phyloP scores from a whole-genome alignment of 2,329 filamentous ascomycete genomes.

The Colletotrichum sp. region DNA sequence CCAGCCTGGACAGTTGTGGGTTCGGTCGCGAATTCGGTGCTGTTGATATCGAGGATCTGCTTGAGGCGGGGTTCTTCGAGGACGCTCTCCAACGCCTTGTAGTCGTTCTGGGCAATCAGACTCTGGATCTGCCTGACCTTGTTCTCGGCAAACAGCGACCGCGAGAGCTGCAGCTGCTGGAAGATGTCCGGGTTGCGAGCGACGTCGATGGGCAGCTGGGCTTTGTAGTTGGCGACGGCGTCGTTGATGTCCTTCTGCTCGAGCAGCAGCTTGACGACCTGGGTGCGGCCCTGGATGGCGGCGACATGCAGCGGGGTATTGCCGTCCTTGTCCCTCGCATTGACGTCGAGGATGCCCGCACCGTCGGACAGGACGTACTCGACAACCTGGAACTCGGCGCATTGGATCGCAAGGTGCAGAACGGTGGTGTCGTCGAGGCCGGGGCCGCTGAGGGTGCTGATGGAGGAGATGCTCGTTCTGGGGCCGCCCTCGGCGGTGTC shows the following conservation, averaged over 20 bases:
- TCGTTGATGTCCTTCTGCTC: slow-evolving; percentile 88
- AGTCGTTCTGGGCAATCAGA: slow-evolving; percentile 74
- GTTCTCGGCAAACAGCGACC: slow-evolving; percentile 86
- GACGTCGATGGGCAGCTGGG: slow-evolving; percentile 85
- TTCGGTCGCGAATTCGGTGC: slow-evolving; percentile 85
- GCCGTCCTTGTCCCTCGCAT: slow-evolving; percentile 89
- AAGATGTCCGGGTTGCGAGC: slow-evolving; percentile 94
- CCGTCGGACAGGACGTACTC: slow-evolving; percentile 91
- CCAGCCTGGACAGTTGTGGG: slow-evolving; percentile 77
- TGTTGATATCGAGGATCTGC: slow-evolving; percentile 90
- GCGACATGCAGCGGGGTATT: slow-evolving; percentile 94
- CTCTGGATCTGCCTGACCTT: slow-evolving; percentile 86
- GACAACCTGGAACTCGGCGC: slow-evolving; percentile 88
- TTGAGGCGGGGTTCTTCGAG: slow-evolving; percentile 86
- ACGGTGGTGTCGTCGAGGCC: slow-evolving; percentile 84
- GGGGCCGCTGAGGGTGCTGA: slow-evolving; percentile 45
- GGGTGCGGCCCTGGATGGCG: slow-evolving; percentile 78
- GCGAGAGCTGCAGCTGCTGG: slow-evolving; percentile 88
- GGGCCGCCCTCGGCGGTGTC: slow-evolving; percentile 62
- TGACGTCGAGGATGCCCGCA: slow-evolving; percentile 75
- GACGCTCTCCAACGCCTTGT: slow-evolving; percentile 78
- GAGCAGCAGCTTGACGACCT: slow-evolving; percentile 83
- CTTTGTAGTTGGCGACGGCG: slow-evolving; percentile 81
- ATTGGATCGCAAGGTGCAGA: slow-evolving; percentile 92
- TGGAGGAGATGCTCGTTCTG: slow-evolving; percentile 62